These are phyloP conservation scores for Candida ortonii DNA, from an alignment of 805 yeast genomes.

Conservation along the genomic window DNA sequence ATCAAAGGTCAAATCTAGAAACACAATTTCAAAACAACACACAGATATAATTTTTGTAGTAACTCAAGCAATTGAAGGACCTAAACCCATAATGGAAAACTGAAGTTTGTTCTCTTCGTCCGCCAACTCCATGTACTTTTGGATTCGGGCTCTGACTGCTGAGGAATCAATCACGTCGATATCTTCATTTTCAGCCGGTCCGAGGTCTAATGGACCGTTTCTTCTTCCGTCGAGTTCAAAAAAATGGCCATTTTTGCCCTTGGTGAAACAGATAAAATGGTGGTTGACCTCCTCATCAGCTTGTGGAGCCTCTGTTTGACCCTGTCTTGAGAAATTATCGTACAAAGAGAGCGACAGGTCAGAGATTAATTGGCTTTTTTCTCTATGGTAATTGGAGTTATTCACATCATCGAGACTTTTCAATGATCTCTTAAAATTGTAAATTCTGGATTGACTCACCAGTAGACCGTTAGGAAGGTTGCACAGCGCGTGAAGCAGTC, in stretches of 20 bases:
- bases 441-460: conserved; percentile 34
- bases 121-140: conserved; percentile 62
- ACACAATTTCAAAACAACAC: not conserved
- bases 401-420: conserved; percentile 10
- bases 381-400: conserved; percentile 20
- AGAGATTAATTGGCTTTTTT: conserved; percentile 29
- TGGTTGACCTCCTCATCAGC: conserved; percentile 54
- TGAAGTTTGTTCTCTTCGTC: conserved; percentile 57
- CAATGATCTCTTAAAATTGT: conserved; percentile 20
- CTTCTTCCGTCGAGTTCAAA: conserved; percentile 91
- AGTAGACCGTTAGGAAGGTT: conserved; percentile 47
- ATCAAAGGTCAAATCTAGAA: conserved; percentile 79
- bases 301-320: conserved; percentile 66
- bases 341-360: conserved; percentile 33
- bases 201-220: conserved; percentile 68
- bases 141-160: conserved; percentile 51
- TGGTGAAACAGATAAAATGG: conserved; percentile 77
- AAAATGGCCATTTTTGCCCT: conserved; percentile 50
- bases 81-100: conserved; percentile 77
- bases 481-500: conserved; percentile 61
- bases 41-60: conserved; percentile 1
- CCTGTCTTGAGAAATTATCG: conserved; percentile 45
- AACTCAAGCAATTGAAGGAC: conserved; percentile 46
- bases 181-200: conserved; percentile 31
- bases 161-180: conserved; percentile 54